Evolutionary conservation across 192 early-diverging fungal species (phyloP).

Genomic region (Diversispora eburnea): DNA sequence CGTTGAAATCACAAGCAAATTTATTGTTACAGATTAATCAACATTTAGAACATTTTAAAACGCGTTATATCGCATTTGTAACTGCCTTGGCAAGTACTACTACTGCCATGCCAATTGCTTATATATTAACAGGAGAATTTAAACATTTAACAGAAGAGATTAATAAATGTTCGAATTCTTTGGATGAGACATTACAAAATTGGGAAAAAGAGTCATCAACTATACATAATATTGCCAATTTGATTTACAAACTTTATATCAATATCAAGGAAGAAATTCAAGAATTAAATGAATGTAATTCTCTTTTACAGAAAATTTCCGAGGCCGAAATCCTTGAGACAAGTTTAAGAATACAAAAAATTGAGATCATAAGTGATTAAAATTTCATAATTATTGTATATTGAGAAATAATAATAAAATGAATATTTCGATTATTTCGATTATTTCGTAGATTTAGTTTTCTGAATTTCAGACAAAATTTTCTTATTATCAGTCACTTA

Average conservation of each 20-base stretch:
- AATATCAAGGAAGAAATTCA: slow-evolving; percentile 21
- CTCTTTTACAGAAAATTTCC: slow-evolving; percentile 20
- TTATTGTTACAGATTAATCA: not conserved
- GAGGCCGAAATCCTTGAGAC: slow-evolving; percentile 19
- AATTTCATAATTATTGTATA: no score
- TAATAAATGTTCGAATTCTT: slow-evolving; percentile 3
- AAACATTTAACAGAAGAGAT: slow-evolving; percentile 4
- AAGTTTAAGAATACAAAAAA: slow-evolving; percentile 24
- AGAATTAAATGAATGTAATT: slow-evolving; percentile 25
- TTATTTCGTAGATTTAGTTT: no score
- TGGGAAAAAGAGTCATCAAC: not conserved
- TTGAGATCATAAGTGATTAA: not conserved
- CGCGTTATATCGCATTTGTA: slow-evolving; percentile 14
- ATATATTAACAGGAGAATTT: slow-evolving; percentile 17
- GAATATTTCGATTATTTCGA: no score
- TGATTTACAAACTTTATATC: slow-evolving; percentile 4
- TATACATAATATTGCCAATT: slow-evolving; percentile 14
- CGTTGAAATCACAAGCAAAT: slow-evolving; percentile 4
- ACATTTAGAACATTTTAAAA: slow-evolving; percentile 21
- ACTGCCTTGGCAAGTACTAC: slow-evolving; percentile 20
- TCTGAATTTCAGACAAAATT: no score
- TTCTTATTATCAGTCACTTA: no score
- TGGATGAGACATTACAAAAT: not conserved
- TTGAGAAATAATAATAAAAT: no score
- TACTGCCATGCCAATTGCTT: slow-evolving; percentile 17